Evolutionary conservation across 305 asterid species (phyloP).

Genomic region (Fraxinus sp.): DNA sequence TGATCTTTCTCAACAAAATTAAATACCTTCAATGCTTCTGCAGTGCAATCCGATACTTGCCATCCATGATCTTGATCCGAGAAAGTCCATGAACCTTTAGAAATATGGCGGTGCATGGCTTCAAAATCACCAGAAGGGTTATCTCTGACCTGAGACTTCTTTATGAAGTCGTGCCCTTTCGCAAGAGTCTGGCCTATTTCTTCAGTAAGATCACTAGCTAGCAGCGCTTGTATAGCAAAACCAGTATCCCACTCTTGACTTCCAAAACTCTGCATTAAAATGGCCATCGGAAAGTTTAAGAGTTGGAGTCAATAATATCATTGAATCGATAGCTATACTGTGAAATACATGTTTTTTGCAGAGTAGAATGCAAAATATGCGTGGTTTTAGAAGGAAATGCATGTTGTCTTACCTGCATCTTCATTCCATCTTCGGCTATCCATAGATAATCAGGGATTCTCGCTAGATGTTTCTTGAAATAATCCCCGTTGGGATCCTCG

Average conservation of each 20-base stretch:
- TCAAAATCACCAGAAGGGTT: slow-evolving; percentile 68
- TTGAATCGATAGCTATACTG: background rate
- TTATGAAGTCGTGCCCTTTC: slow-evolving; percentile 63
- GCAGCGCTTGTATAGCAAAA: slow-evolving; percentile 73
- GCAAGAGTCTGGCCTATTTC: slow-evolving; percentile 54
- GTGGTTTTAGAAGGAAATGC: background rate
- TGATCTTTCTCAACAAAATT: background rate
- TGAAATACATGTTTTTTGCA: background rate
- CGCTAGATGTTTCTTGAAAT: slow-evolving; percentile 88
- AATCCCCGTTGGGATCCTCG: slow-evolving; percentile 81
- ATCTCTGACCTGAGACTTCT: slow-evolving; percentile 67
- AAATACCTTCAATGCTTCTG: slow-evolving; percentile 78
- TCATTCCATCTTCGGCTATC: slow-evolving; percentile 98
- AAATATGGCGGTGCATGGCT: slow-evolving; percentile 67
- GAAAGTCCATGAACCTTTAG: slow-evolving; percentile 83
- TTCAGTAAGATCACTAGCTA: slow-evolving; percentile 59
- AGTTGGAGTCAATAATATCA: background rate
- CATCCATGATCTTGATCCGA: slow-evolving; percentile 89
- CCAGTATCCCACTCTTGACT: slow-evolving; percentile 90
- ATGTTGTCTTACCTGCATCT: slow-evolving; percentile 63
- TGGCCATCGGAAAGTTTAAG: background rate
- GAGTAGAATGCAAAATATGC: background rate
- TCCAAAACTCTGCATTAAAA: slow-evolving; percentile 63
- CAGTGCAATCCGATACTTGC: slow-evolving; percentile 85
- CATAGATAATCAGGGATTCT: slow-evolving; percentile 84